Evolutionary conservation across 108 stramenopile genomes (phyloP).

Genomic region (Pseudonitzschia pungens): DNA sequence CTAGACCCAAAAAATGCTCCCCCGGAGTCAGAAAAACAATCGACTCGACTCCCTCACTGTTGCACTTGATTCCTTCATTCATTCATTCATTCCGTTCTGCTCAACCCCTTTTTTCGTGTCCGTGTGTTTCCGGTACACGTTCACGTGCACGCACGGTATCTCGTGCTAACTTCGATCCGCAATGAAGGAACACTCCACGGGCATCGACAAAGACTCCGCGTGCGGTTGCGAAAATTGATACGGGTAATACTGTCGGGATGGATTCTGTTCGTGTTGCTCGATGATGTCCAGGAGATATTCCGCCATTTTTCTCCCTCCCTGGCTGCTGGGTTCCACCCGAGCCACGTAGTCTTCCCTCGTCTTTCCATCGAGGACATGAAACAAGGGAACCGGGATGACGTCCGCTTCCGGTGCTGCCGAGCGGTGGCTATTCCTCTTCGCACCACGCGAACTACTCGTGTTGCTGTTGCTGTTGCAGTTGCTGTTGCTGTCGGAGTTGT

Average conservation of each 20-base stretch:
- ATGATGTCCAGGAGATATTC: constrained; percentile 69
- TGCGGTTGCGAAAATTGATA: too few relatives aligned
- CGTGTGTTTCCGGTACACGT: too few relatives aligned
- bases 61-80: too few relatives aligned
- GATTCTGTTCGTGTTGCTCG: constrained; percentile 9
- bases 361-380: constrained; percentile 77
- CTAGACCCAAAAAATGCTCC: too few relatives aligned
- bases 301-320: constrained; percentile 86
- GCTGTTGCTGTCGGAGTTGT: too few relatives aligned
- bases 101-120: too few relatives aligned
- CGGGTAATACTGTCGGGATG: background rate
- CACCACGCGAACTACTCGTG: too few relatives aligned
- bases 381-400: constrained; percentile 82
- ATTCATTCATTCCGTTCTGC: too few relatives aligned
- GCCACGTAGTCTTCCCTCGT: constrained; percentile 76
- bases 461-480: too few relatives aligned
- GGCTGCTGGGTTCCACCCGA: constrained; percentile 87
- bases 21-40: too few relatives aligned
- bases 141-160: background rate
- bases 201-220: background rate
- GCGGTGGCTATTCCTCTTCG: too few relatives aligned
- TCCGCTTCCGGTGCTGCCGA: constrained; percentile 49
- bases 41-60: too few relatives aligned
- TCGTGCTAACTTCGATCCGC: constrained; percentile 7
- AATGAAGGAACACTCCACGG: constrained; percentile 9